These are phyloP conservation scores for Vitis amurensis DNA, from an alignment of 164 flowering plant species.

Conservation along the genomic window DNA sequence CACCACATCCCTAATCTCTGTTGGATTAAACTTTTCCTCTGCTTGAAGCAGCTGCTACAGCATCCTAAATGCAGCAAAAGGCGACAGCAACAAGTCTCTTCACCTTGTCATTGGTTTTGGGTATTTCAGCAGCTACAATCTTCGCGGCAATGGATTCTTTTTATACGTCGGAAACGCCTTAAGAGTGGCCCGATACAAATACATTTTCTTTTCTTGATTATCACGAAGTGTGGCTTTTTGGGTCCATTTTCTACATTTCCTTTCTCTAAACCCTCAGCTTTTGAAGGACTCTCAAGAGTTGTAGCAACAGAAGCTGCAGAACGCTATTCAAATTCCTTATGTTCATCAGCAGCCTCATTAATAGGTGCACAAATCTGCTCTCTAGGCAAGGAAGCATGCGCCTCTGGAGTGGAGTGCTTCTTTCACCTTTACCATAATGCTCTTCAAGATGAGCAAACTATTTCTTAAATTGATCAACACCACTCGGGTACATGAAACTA, in stretches of 20 bases:
- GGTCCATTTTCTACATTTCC: slow-evolving; percentile 21
- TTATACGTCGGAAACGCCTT: no score
- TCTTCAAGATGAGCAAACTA: slow-evolving; percentile 80
- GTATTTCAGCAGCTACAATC: no score
- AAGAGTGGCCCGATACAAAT: no score
- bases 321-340: slow-evolving; percentile 21
- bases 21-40: no score
- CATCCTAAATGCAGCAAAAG: no score
- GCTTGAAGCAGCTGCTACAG: no score
- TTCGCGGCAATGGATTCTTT: no score
- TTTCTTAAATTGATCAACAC: slow-evolving; percentile 60
- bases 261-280: slow-evolving; percentile 18
- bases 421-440: slow-evolving; percentile 50
- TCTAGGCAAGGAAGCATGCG: slow-evolving; percentile 66
- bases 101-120: no score
- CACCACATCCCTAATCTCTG: no score
- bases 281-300: slow-evolving; percentile 28
- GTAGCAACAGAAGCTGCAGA: slow-evolving; percentile 26
- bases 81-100: no score
- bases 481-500: slow-evolving; percentile 25
- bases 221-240: slow-evolving; percentile 8
- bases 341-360: slow-evolving; percentile 17
- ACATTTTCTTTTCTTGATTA: no score
- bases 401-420: slow-evolving; percentile 49
- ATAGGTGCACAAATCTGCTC: slow-evolving; percentile 41